Conservation (phyloP, 331 rosid genomes). For the Dryas integrifolia region DNA sequence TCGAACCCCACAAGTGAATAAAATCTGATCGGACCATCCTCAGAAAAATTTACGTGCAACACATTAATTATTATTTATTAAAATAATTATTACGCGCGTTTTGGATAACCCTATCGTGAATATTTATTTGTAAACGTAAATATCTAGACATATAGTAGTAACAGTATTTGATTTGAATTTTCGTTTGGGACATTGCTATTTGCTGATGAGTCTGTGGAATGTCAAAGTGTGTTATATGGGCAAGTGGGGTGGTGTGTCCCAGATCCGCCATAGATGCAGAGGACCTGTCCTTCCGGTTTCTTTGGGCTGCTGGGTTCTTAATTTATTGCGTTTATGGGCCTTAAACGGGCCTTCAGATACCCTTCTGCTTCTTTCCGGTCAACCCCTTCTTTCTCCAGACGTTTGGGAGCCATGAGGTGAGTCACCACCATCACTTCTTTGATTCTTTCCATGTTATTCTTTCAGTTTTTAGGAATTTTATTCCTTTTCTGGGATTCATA, state of each 20-base stretch:
- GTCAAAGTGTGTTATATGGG: slow-evolving; percentile 2
- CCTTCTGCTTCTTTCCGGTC: slow-evolving; percentile 31
- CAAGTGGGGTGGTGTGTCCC: slow-evolving; percentile 20
- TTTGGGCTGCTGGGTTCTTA: slow-evolving; percentile 6
- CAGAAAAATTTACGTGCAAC: too few species aligned
- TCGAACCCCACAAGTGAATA: neutral
- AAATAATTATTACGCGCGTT: neutral
- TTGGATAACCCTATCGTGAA: slow-evolving; percentile 5
- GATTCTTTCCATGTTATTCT: neutral
- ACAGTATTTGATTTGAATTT: neutral
- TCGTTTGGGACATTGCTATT: slow-evolving; percentile 13
- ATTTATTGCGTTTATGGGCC: slow-evolving; percentile 29
- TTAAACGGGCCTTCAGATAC: slow-evolving; percentile 22
- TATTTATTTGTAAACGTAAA: neutral
- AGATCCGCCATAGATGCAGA: slow-evolving; percentile 45
- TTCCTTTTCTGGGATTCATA: neutral
- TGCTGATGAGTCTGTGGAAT: slow-evolving; percentile 14
- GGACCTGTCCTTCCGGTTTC: neutral
- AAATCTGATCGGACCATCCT: too few species aligned
- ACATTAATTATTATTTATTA: too few species aligned
- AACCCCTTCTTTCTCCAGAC: slow-evolving; percentile 26
- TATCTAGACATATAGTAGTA: neutral
- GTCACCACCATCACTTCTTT: slow-evolving; percentile 14
- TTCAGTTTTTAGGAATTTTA: neutral
- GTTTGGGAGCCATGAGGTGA: slow-evolving; percentile 56